Conservation (phyloP, 2,329 filamentous ascomycete genomes). For the Zymoseptoria tritici region DNA sequence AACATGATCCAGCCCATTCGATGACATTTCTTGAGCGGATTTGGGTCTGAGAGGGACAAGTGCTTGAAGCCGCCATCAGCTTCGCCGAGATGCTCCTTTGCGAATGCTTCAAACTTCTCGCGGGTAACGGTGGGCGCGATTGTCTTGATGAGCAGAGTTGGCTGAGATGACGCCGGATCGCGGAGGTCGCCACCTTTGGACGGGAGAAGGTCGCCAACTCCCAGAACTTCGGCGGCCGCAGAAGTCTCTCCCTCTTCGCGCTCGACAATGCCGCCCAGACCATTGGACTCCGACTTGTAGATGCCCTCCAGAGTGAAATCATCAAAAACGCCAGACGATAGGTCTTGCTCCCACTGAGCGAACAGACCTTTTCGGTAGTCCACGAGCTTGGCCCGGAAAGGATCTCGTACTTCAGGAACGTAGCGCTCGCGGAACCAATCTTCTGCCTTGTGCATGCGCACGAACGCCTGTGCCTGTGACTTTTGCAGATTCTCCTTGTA, state of each 20-base stretch:
- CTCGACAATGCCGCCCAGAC: slow-evolving; percentile 74
- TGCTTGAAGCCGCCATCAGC: slow-evolving; percentile 89
- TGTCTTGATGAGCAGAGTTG: slow-evolving; percentile 94
- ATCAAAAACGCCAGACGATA: slow-evolving; percentile 80
- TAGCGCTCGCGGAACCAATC: slow-evolving; percentile 99
- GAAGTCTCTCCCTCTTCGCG: slow-evolving; percentile 95
- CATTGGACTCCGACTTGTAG: slow-evolving; percentile 87
- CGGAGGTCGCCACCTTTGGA: slow-evolving; percentile 76
- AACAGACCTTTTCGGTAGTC: slow-evolving; percentile 74
- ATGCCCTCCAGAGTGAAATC: slow-evolving; percentile 92
- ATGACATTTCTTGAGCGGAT: slow-evolving; percentile 93
- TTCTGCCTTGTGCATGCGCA: slow-evolving; percentile 84
- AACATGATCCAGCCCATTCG: slow-evolving; percentile 98
- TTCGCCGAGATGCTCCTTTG: slow-evolving; percentile 87
- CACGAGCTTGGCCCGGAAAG: slow-evolving; percentile 66
- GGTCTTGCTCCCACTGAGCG: slow-evolving; percentile 79
- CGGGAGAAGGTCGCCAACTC: slow-evolving; percentile 84
- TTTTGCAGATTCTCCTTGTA: slow-evolving; percentile 60
- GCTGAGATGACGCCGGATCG: slow-evolving; percentile 81
- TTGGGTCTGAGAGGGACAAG: slow-evolving; percentile 91
- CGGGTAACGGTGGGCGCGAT: slow-evolving; percentile 94
- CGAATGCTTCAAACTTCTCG: slow-evolving; percentile 86
- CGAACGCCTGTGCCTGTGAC: slow-evolving; percentile 65
- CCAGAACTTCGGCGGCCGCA: slow-evolving; percentile 83
- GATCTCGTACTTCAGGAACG: slow-evolving; percentile 70